Base-by-base conservation (phyloP, 2,329 filamentous ascomycete species). In the Ceratocystis destructans region DNA sequence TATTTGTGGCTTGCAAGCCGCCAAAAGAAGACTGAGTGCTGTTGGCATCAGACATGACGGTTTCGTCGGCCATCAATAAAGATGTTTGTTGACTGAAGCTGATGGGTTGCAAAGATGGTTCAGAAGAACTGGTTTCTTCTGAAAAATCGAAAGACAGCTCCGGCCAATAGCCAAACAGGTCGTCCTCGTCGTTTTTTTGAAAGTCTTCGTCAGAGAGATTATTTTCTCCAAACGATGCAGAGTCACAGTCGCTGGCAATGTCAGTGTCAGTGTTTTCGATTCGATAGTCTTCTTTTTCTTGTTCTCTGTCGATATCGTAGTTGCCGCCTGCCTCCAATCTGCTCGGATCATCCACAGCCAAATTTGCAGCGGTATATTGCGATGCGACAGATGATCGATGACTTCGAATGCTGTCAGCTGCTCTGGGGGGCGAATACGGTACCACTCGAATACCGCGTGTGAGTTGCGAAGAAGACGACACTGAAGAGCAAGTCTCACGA, bases 361-460 rank as follows among this genome's bases (percentile, higher is more conserved):
- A 48, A 65, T 68, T 68, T 17, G 64, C 66, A 41, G 37, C 63
- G 4, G 44, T 46, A 46, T 41, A 67, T 28, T 64, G 66, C 44
- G 67, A 68, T 20, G 59, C 61, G 22, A 66, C 45, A 15, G 67
- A 68, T 45, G 64, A 68, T 28, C 67, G 62, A 12, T 61, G 64
- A 71, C 66, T 71, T 70, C 65, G 71, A 68, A 44, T 69, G 67
- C 33, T 71, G 62, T 75, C 74, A 17, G 64, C 71, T 59, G 74
- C 73, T 62, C 76, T 75, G 6, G 78, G 77, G 57, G 79, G 79
- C 25, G 78, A 77, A 69, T 80, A 80, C 22, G 79, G 78, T 62
- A 81, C 79, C 66, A 81, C 70, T 62, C 79, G 78, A 70, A 81
- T 80, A 68, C 75, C 67, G 37, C 75, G 53, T 75, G 73, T 50